Evolutionary conservation across 1,284 basidiomycete species (phyloP).

Genomic region (Melampsora larici-populina): DNA sequence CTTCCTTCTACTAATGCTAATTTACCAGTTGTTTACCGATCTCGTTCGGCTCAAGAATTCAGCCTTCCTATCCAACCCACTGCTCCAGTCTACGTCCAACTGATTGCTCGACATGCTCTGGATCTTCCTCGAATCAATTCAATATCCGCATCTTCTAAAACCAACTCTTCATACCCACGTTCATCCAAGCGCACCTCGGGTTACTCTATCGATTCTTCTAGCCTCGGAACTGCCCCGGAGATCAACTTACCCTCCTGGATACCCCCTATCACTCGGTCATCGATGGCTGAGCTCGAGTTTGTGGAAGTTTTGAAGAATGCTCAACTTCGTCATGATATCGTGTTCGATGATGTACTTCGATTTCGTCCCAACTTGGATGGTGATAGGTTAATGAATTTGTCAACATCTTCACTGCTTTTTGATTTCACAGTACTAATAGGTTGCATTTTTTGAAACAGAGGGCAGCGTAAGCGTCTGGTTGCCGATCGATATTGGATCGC

Average conservation of each 20-base stretch:
- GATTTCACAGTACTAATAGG: conserved; percentile 52
- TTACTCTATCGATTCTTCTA: background rate
- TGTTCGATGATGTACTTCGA: conserved; percentile 63
- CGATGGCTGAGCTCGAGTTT: conserved; percentile 78
- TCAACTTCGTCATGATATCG: conserved; percentile 84
- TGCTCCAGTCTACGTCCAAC: conserved; percentile 7
- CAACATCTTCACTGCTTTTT: background rate
- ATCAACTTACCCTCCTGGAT: conserved; percentile 60
- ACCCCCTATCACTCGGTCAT: conserved; percentile 77
- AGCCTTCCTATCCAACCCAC: background rate
- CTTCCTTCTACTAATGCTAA: background rate
- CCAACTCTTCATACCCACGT: background rate
- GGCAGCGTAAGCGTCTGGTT: conserved; percentile 69
- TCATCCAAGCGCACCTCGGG: background rate
- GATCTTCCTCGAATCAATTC: background rate
- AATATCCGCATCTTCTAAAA: background rate
- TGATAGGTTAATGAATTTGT: conserved; percentile 46
- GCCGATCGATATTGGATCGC: conserved; percentile 82
- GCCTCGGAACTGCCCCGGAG: background rate
- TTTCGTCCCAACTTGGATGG: conserved; percentile 56
- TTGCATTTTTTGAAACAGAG: conserved; percentile 65
- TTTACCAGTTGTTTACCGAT: background rate
- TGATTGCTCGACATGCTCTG: conserved; percentile 10
- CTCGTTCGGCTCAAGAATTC: background rate
- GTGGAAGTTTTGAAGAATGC: conserved; percentile 80